Evolutionary conservation across 257 asterid genomes (phyloP).

Genomic region (Solanum infundibuliforme): DNA sequence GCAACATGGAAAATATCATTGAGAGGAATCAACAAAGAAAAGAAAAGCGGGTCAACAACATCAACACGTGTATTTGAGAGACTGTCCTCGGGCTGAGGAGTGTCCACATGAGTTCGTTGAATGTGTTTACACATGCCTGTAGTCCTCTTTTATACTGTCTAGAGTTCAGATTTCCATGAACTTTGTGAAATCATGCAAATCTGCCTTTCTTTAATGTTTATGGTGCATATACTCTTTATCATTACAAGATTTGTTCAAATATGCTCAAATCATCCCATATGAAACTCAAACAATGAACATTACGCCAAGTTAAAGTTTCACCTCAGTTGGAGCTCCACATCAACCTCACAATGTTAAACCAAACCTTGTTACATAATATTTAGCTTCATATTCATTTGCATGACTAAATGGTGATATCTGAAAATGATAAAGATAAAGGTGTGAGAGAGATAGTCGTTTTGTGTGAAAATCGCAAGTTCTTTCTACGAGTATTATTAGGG

Average conservation of each 20-base stretch:
- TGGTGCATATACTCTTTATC: not conserved
- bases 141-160: not conserved
- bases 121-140: not conserved
- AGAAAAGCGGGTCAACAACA: not conserved
- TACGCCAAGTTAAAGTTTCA: not conserved
- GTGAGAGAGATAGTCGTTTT: too few species aligned
- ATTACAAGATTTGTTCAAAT: not conserved
- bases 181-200: not conserved
- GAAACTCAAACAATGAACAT: not conserved
- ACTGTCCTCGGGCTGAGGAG: not conserved
- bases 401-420: not conserved
- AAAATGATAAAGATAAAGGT: too few species aligned
- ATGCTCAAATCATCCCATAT: not conserved
- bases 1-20: not conserved
- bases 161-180: not conserved
- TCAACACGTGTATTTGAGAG: not conserved
- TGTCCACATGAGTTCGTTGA: not conserved
- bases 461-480: fast-evolving
- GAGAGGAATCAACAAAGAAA: not conserved
- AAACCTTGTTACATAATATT: not conserved
- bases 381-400: not conserved
- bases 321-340: not conserved
- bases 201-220: not conserved
- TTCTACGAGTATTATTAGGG: too few species aligned
- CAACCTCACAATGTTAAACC: not conserved